phyloP scores from a whole-genome alignment of 2,329 filamentous ascomycete species.

The Coniella lustricola region DNA sequence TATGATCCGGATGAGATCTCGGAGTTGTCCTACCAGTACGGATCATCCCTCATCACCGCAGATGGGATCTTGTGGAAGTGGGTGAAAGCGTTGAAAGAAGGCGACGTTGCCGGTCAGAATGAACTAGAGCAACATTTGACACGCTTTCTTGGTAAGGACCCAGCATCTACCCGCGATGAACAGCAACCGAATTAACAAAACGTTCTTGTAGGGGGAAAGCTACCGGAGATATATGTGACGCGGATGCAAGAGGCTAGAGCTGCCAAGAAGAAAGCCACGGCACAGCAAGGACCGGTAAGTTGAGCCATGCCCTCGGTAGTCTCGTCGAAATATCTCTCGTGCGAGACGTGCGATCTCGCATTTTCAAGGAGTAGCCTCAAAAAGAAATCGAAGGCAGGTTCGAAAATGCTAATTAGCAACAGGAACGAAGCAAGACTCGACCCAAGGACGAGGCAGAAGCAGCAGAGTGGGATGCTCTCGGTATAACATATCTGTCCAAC shows the following conservation, averaged over 20 bases:
- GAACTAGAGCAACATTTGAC: slow-evolving; percentile 11
- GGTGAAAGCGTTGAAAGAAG: slow-evolving; percentile 9
- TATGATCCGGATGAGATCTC: slow-evolving; percentile 8
- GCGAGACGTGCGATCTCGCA: too few species aligned
- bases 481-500: slow-evolving; percentile 42
- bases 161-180: not conserved
- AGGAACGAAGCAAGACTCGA: slow-evolving; percentile 35
- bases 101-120: slow-evolving; percentile 7
- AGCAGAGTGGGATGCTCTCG: slow-evolving; percentile 47
- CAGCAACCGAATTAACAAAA: not conserved
- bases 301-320: not conserved
- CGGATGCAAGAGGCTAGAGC: slow-evolving; percentile 4
- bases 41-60: slow-evolving; percentile 2
- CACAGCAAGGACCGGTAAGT: slow-evolving; percentile 11
- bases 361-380: too few species aligned
- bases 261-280: slow-evolving; percentile 13
- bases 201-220: not conserved
- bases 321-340: not conserved
- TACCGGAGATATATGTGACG: slow-evolving; percentile 10
- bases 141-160: slow-evolving; percentile 7
- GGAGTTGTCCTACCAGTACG: not conserved
- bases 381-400: too few species aligned
- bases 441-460: slow-evolving; percentile 40
- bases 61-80: slow-evolving; percentile 10
- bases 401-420: not conserved